Evolutionary conservation across 176 grass and related monocot species (phyloP).

Genomic region (Rhynchospora tenuis): DNA sequence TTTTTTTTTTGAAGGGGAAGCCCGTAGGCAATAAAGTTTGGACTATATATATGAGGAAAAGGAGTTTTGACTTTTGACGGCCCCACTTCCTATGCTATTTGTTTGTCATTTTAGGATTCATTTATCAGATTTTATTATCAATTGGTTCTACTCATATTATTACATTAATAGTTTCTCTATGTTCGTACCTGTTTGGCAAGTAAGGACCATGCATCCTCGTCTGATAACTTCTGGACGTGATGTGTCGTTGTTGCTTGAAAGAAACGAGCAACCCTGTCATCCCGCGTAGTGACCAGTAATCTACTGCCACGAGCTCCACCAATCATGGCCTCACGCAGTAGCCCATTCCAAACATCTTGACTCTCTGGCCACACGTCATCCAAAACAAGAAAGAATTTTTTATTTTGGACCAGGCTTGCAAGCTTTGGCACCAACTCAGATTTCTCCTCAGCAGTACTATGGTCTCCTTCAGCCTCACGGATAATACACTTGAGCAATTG

Average conservation of each 20-base stretch:
- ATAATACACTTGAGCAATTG: not conserved
- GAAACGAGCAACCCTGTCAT: not conserved
- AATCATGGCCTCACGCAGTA: not conserved
- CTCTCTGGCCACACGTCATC: conserved; percentile 35
- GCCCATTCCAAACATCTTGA: not conserved
- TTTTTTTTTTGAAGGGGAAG: too few relatives aligned
- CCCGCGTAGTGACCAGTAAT: conserved; percentile 28
- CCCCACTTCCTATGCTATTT: too few relatives aligned
- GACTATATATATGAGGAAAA: too few relatives aligned
- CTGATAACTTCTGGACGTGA: conserved; percentile 2
- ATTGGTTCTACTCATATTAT: too few relatives aligned
- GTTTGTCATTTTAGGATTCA: too few relatives aligned
- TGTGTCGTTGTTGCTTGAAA: conserved; percentile 3
- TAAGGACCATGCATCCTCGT: not conserved
- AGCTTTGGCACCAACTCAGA: not conserved
- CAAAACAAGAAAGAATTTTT: conserved; percentile 32
- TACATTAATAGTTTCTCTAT: too few relatives aligned
- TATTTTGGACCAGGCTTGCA: not conserved
- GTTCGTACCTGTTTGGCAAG: too few relatives aligned
- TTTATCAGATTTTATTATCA: too few relatives aligned
- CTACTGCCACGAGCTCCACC: not conserved
- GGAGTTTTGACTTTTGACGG: too few relatives aligned
- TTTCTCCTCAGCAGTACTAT: not conserved
- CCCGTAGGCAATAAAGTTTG: too few relatives aligned
- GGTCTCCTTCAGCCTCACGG: not conserved